These are phyloP conservation scores for Fusarium pseudograminearum DNA, from an alignment of 2,329 filamentous ascomycete genomes.

Conservation along the genomic window DNA sequence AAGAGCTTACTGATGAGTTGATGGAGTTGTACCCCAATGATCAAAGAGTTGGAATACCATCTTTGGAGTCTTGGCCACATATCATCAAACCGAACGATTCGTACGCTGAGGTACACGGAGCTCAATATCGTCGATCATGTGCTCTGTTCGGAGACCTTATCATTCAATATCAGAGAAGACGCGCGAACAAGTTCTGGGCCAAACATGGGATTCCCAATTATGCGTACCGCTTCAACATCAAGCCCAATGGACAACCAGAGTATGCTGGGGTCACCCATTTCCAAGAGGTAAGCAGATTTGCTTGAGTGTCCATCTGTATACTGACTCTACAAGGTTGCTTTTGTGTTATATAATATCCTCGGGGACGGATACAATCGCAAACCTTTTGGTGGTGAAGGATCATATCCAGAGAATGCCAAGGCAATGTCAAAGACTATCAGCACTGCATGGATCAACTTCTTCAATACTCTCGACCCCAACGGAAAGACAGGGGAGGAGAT, in stretches of 20 bases:
- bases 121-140: slow-evolving; percentile 49
- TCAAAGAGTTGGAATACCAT: slow-evolving; percentile 52
- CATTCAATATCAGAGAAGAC: slow-evolving; percentile 48
- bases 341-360: slow-evolving; percentile 56
- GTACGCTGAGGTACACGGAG: slow-evolving; percentile 42
- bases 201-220: slow-evolving; percentile 47
- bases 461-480: slow-evolving; percentile 46
- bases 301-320: rapidly evolving
- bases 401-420: slow-evolving; percentile 44
- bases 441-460: slow-evolving; percentile 51
- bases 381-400: slow-evolving; percentile 48
- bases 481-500: slow-evolving; percentile 21
- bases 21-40: slow-evolving; percentile 50
- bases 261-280: slow-evolving; percentile 54
- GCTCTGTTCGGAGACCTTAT: slow-evolving; percentile 48
- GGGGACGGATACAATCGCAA: slow-evolving; percentile 50
- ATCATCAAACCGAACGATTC: slow-evolving; percentile 46
- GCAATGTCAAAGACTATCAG: slow-evolving; percentile 48
- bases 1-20: slow-evolving; percentile 43
- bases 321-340: slow-evolving; percentile 49
- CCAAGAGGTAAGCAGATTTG: slow-evolving; percentile 43
- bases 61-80: slow-evolving; percentile 50
- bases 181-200: slow-evolving; percentile 47
- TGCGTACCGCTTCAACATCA: slow-evolving; percentile 52
- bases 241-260: slow-evolving; percentile 43